These are phyloP conservation scores for Aspergillus ustus DNA, from an alignment of 2,329 filamentous ascomycete species.

Conservation along the genomic window DNA sequence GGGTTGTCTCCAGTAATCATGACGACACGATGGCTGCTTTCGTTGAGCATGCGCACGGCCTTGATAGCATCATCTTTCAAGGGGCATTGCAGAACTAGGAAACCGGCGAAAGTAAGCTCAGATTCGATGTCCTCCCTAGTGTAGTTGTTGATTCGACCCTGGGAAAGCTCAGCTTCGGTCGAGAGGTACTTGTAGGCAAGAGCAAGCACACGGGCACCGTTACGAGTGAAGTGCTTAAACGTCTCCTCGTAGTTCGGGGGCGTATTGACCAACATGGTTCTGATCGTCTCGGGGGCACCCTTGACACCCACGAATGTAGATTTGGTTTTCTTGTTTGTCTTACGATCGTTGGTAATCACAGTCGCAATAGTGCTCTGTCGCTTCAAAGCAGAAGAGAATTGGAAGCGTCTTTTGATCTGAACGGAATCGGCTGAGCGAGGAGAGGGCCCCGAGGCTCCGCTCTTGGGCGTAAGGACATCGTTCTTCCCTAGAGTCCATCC, in stretches of 20 bases:
- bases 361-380: conserved; percentile 93
- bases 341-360: conserved; percentile 71
- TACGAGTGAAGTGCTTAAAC: conserved; percentile 96
- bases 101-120: conserved; percentile 86
- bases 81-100: conserved; percentile 92
- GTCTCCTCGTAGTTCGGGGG: conserved; percentile 95
- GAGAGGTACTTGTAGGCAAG: conserved; percentile 93
- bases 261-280: conserved; percentile 83
- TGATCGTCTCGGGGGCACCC: conserved; percentile 95
- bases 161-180: conserved; percentile 77
- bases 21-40: conserved; percentile 96
- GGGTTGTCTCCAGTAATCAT: conserved; percentile 99
- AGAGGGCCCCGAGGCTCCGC: conserved; percentile 44
- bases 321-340: conserved; percentile 74
- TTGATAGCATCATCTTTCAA: conserved; percentile 95
- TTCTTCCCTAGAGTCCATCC: conserved; percentile 93
- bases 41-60: conserved; percentile 94
- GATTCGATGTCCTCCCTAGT: conserved; percentile 91
- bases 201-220: conserved; percentile 90
- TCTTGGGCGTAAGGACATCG: conserved; percentile 76
- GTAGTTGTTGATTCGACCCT: conserved; percentile 86
- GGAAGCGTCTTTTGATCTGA: conserved; percentile 94
- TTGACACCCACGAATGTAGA: conserved; percentile 95
- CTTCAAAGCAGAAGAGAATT: conserved; percentile 96
- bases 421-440: conserved; percentile 68